These are phyloP conservation scores for Eimeria zaria DNA, from an alignment of 169 alveolate species.

Conservation along the genomic window DNA sequence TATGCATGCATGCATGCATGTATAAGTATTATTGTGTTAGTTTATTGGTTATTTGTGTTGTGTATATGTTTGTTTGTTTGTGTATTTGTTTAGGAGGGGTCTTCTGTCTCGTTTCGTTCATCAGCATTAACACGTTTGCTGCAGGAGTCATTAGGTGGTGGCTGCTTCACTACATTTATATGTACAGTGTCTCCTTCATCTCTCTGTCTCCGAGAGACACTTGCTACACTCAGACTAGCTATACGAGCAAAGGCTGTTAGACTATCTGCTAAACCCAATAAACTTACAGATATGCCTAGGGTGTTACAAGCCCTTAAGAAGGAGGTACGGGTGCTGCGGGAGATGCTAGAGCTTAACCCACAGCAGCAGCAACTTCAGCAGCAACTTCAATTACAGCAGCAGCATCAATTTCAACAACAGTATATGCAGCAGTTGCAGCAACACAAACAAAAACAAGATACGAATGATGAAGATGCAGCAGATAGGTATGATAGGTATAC, in stretches of 20 bases:
- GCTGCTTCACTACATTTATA: conserved; percentile 88
- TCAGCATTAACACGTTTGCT: conserved; percentile 83
- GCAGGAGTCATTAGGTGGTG: conserved; percentile 84
- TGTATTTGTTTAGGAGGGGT: conserved; percentile 79
- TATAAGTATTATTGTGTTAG: background rate
- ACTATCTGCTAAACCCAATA: conserved; percentile 69
- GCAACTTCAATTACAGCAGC: conserved; percentile 27
- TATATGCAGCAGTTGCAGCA: background rate
- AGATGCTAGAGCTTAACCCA: background rate
- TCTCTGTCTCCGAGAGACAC: conserved; percentile 86
- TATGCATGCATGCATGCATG: background rate
- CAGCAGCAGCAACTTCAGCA: background rate
- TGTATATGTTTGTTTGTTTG: too few relatives aligned
- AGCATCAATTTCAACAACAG: background rate
- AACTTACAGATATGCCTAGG: conserved; percentile 10
- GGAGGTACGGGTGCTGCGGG: conserved; percentile 43
- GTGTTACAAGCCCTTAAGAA: conserved; percentile 13
- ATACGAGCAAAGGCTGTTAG: conserved; percentile 88
- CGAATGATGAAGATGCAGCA: background rate
- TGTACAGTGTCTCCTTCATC: conserved; percentile 89
- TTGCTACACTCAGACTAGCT: conserved; percentile 88
- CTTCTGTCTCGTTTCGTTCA: conserved; percentile 87
- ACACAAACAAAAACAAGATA: background rate
- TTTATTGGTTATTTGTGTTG: too few relatives aligned
- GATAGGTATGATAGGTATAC: too few relatives aligned